Conservation (phyloP, 352 stramenopile genomes). For the Phytophthora foliorum region DNA sequence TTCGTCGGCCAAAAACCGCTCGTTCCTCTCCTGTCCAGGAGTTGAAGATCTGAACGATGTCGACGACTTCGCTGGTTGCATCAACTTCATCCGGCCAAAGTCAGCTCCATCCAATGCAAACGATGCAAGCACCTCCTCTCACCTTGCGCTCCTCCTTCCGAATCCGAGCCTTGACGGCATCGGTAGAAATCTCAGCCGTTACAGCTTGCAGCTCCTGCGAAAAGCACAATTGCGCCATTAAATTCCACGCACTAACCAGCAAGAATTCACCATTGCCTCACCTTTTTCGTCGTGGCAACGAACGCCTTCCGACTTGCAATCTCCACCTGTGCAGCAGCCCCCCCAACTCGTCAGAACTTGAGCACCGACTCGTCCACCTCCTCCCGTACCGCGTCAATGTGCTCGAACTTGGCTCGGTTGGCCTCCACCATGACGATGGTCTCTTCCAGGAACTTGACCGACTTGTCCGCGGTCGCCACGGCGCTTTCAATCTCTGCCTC, state of each 20-base stretch:
- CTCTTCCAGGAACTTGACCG: conserved; percentile 84
- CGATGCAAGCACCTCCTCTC: background rate
- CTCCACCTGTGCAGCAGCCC: conserved; percentile 41
- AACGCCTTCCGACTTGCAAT: conserved; percentile 78
- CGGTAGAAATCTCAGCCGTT: conserved; percentile 63
- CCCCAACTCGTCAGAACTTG: background rate
- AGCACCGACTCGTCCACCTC: background rate
- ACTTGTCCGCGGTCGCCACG: conserved; percentile 71
- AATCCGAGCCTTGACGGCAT: conserved; percentile 66
- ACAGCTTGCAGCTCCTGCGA: conserved; percentile 56
- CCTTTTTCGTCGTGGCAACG: conserved; percentile 67
- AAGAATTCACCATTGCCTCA: conserved; percentile 1
- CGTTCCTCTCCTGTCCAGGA: conserved; percentile 52
- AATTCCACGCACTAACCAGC: background rate
- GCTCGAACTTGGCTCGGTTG: conserved; percentile 83
- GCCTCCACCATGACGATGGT: conserved; percentile 86
- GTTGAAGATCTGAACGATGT: conserved; percentile 24
- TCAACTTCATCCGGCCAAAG: conserved; percentile 39
- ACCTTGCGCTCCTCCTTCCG: conserved; percentile 78
- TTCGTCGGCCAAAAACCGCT: conserved; percentile 67
- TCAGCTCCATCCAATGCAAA: background rate
- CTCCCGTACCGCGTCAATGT: conserved; percentile 72
- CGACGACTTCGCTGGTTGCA: conserved; percentile 45
- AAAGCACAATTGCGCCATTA: background rate
- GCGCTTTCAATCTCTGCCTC: conserved; percentile 66